phyloP scores from a whole-genome alignment of 352 stramenopile species.

The Phytophthora multivora region DNA sequence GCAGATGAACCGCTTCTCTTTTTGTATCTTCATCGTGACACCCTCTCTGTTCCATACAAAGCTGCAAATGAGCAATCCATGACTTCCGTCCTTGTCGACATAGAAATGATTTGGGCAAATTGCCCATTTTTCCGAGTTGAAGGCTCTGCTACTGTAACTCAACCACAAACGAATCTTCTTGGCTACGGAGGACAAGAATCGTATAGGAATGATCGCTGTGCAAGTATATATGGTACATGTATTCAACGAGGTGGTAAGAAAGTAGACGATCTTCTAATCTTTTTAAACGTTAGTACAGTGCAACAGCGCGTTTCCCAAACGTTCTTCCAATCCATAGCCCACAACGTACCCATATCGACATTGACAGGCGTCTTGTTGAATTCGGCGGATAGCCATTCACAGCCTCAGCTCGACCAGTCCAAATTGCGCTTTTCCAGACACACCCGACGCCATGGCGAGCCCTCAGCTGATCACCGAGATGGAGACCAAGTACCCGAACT shows the following conservation, averaged over 20 bases:
- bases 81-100: constrained; percentile 19
- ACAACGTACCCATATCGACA: constrained; percentile 2
- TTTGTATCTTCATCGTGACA: not conserved
- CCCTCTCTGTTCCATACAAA: not conserved
- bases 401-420: constrained; percentile 1
- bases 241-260: no score
- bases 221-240: no score
- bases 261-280: no score
- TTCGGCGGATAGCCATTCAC: constrained; percentile 8
- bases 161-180: no score
- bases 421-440: constrained; percentile 18
- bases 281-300: no score
- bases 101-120: not conserved
- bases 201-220: no score
- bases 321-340: constrained; percentile 13
- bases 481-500: constrained; percentile 65
- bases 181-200: no score
- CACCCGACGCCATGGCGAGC: constrained; percentile 45
- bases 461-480: constrained; percentile 47
- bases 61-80: not conserved
- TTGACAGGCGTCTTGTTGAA: constrained; percentile 2
- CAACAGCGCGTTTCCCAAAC: not conserved
- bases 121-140: constrained; percentile 3
- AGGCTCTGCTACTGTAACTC: not conserved
- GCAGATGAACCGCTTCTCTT: constrained; percentile 9